Evolutionary conservation across 208 protist genomes (phyloP).

Genomic region (Crithidia expoeki): DNA sequence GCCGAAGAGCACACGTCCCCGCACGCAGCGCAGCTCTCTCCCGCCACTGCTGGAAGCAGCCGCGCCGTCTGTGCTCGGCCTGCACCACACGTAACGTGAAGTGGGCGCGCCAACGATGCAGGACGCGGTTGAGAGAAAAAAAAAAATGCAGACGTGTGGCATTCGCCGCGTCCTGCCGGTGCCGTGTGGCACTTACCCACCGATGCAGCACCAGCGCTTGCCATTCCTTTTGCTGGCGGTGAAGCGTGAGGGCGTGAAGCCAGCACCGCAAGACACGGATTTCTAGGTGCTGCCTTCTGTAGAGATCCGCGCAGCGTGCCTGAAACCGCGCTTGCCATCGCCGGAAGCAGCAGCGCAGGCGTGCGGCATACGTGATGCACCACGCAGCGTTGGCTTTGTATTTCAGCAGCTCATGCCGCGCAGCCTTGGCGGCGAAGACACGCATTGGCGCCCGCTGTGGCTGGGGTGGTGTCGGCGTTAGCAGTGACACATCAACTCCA

Average conservation of each 20-base stretch:
- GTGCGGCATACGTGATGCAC: slow-evolving; percentile 4
- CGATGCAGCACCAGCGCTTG: slow-evolving; percentile 12
- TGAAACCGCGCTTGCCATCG: slow-evolving; percentile 16
- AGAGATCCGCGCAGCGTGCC: slow-evolving; percentile 12
- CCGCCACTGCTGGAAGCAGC: slow-evolving; percentile 40
- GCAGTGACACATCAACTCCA: background rate
- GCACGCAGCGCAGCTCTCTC: slow-evolving; percentile 12
- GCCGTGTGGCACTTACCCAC: slow-evolving; percentile 10
- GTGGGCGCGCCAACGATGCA: slow-evolving; percentile 12
- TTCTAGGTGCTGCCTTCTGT: slow-evolving; percentile 7
- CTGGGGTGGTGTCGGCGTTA: background rate
- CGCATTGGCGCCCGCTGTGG: slow-evolving; percentile 13
- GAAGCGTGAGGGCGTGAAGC: slow-evolving; percentile 19
- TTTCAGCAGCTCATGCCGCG: slow-evolving; percentile 13
- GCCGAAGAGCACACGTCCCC: slow-evolving; percentile 1
- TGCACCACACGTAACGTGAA: slow-evolving; percentile 1
- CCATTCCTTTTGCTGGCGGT: background rate
- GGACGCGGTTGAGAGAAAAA: slow-evolving; percentile 11
- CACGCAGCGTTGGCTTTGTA: slow-evolving; percentile 19
- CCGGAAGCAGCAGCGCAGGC: slow-evolving; percentile 18
- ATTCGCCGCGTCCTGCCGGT: slow-evolving; percentile 1
- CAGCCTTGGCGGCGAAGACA: background rate
- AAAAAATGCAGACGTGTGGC: slow-evolving; percentile 19
- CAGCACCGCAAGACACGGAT: slow-evolving; percentile 6
- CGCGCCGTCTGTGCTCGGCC: slow-evolving; percentile 12